Evolutionary conservation across 2,329 filamentous ascomycete species (phyloP), one percentile per base, ranked within the genome.

Genomic region (Colletotrichum endophyticum): DNA sequence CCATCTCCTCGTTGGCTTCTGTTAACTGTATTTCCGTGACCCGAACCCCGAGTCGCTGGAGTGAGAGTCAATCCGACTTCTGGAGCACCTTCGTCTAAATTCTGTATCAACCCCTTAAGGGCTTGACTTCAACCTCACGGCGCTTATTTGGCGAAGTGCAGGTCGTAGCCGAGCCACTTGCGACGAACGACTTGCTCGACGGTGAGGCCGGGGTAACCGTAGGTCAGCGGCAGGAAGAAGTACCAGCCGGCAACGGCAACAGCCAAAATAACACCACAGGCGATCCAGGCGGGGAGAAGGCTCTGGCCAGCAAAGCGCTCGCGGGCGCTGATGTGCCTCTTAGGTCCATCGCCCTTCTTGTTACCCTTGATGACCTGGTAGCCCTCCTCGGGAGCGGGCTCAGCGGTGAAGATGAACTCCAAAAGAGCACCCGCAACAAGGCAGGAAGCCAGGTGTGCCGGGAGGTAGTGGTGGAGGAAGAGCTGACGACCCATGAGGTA

Each of bases 401-500:
- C 96, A 71, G 96, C 91, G 84, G 95, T 98, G 89, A 99, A 99
- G 83, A 99, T 93, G 84, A 99, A 99, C 84, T 99, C 97, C 25
- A 99, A 88, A 25, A 99, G 89, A 27, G 96, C 95, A 66, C 97
- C 97, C 0, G 97, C 95, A 27, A 99, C 96, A 49, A 99, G 91
- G 32, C 93, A 93, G 8, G 96, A 98, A 1, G 97, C 96, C 13
- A 99, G 90, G 83, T 99, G 97, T 1, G 97, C 95, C 1, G 97
- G 97, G 5, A 99, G 92, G 84, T 99, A 99, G 86, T 99, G 97
- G 85, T 99, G 97, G 80, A 99, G 87, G 92, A 99, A 99, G 79
- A 98, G 93, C 85, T 99, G 96, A 81, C 96, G 96, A 73, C 96
- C 96, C 96, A 99, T 99, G 78, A 98, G 92, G 88, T 93, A 99